phyloP scores from a whole-genome alignment of 139 green algal species.

The Micractinium conductrix region DNA sequence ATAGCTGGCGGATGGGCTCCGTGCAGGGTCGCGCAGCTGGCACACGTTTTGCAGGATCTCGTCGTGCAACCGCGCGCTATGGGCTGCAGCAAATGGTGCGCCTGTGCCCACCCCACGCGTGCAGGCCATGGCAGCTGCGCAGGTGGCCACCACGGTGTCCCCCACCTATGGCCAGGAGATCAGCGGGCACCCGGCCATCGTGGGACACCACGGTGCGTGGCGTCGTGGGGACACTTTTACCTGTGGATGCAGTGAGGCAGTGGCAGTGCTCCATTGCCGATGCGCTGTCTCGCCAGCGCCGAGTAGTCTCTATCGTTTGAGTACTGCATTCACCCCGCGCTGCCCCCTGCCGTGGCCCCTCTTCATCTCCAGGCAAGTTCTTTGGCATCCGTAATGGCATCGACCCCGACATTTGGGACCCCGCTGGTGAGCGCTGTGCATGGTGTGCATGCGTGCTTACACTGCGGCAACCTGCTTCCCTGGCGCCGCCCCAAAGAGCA shows the following conservation, averaged over 20 bases:
- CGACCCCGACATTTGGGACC: conserved; percentile 98
- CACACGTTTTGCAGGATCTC: too few species aligned
- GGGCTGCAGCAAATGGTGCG: too few species aligned
- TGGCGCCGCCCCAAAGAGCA: too few species aligned
- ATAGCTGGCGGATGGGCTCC: too few species aligned
- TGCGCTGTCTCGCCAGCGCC: too few species aligned
- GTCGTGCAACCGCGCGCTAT: too few species aligned
- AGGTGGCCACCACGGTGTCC: conserved; percentile 92
- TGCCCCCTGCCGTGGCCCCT: neutral
- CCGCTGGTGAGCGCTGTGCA: conserved; percentile 61
- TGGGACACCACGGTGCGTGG: conserved; percentile 57
- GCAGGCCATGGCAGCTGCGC: conserved; percentile 66
- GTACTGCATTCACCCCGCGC: neutral
- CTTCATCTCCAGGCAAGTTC: conserved; percentile 69
- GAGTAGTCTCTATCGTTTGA: too few species aligned
- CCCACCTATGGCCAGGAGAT: conserved; percentile 94
- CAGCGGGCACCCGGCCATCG: conserved; percentile 74
- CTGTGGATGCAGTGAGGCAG: too few species aligned
- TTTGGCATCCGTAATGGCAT: conserved; percentile 96
- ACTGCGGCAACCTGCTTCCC: too few species aligned
- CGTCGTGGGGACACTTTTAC: neutral
- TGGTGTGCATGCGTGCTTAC: neutral
- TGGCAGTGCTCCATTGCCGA: too few species aligned
- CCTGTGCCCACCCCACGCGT: too few species aligned
- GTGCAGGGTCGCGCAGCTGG: too few species aligned